Base-by-base conservation (phyloP, 1,139 yeast genomes). In the Lodderomyces parapsilosis region DNA sequence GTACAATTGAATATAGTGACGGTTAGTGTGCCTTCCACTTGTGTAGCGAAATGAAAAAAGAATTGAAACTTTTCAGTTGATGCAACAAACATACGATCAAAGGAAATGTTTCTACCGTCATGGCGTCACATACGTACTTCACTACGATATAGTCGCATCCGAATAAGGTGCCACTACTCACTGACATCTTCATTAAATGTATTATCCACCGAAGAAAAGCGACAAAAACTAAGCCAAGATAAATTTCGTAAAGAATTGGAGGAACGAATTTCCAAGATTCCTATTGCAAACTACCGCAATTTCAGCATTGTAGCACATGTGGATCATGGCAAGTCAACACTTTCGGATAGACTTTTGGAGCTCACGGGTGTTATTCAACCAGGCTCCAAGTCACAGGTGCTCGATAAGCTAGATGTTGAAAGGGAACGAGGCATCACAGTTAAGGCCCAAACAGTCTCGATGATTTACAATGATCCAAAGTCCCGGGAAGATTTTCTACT, bases 271-370 rank as follows among this genome's bases (percentile, higher is more conserved):
- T 70, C 78, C 27, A 71, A 71, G 36, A 89, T 91, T 36, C 98
- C 98, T 5, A 75, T 86, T 24, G 85, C 83, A 45, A 80, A 89
- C 53, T 91, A 86, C 60, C 66, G 99, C 48, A 91, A 90, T 63
- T 91, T 93, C 63, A 87, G 96, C 48, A 91, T 93, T 45, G 97
- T 90, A 30, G 98, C 99, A 2, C 99, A 93, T 68, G 94, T 93
- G 31, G 99, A 93, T 61, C 99, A 93, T 63, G 99, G 99, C 0
- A 93, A 93, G 61, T 87, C 96, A 2, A 93, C 99, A 0, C 63
- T 93, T 22, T 85, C 96, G 47, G 99, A 93, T 59, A 67, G 98
- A 41, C 66, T 93, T 34, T 67, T 93, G 33, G 98, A 93, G 58
- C 64, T 87, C 34, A 93, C 98, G 0, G 94, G 95, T 0, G 97